Evolutionary conservation across 306 rosid genomes (phyloP).

Genomic region (Canavalia gladiata): DNA sequence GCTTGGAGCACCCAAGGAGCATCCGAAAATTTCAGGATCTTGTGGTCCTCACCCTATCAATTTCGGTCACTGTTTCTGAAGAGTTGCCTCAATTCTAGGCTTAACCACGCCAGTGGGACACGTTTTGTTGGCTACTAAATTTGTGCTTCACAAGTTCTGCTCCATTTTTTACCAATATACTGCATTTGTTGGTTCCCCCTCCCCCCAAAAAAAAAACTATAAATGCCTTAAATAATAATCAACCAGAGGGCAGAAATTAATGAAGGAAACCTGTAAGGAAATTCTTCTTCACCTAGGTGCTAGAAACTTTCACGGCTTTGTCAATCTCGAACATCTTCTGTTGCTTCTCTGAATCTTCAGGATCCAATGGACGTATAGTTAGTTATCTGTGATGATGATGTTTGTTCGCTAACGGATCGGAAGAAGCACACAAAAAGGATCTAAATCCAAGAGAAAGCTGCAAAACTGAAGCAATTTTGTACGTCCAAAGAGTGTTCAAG

Average conservation of each 20-base stretch:
- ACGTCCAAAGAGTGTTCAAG: background rate
- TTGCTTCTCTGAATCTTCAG: constrained; percentile 18
- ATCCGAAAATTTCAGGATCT: background rate
- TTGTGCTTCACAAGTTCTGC: background rate
- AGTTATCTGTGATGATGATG: constrained; percentile 3
- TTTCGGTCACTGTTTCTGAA: background rate
- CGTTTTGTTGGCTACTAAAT: constrained; percentile 9
- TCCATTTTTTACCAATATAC: background rate
- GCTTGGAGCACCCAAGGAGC: background rate
- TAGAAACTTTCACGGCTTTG: background rate
- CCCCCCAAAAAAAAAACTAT: too few species aligned
- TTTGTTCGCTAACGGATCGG: constrained; percentile 1
- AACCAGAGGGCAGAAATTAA: background rate
- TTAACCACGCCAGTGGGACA: background rate
- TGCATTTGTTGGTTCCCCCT: background rate
- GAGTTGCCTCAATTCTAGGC: constrained; percentile 12
- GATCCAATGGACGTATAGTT: background rate
- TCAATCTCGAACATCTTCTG: background rate
- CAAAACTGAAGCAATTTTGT: constrained; percentile 1
- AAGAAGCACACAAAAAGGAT: background rate
- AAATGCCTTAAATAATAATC: background rate
- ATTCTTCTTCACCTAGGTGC: background rate
- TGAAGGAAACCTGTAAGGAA: background rate
- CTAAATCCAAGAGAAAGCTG: background rate
- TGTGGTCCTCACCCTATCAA: background rate